phyloP scores from a whole-genome alignment of 75 land plant species.

The Sequoia sempervirens region DNA sequence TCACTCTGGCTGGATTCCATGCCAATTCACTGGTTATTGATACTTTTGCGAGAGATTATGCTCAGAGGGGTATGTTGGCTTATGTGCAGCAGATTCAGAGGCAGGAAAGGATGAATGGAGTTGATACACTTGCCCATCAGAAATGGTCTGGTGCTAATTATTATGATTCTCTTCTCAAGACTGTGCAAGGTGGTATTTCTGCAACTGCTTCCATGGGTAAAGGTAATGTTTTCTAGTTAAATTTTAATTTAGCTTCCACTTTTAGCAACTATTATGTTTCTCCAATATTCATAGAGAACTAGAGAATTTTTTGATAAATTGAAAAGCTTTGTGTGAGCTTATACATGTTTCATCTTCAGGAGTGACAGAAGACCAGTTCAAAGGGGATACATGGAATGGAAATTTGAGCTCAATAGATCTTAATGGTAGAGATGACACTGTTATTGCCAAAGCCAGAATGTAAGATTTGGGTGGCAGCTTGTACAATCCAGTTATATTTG shows the following conservation, averaged over 20 bases:
- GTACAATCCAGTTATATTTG: not conserved
- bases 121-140: slow-evolving; percentile 89
- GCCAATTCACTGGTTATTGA: slow-evolving; percentile 71
- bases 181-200: slow-evolving; percentile 85
- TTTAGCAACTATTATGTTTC: not conserved
- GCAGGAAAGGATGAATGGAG: slow-evolving; percentile 75
- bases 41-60: slow-evolving; percentile 78
- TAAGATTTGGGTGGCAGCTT: not conserved
- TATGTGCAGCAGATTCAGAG: slow-evolving; percentile 91
- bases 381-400: slow-evolving; percentile 42
- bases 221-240: slow-evolving; percentile 21
- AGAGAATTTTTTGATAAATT: not conserved
- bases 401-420: slow-evolving; percentile 15
- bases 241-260: not conserved
- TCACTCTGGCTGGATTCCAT: slow-evolving; percentile 90
- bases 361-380: slow-evolving; percentile 91
- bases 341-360: slow-evolving; percentile 31
- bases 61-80: slow-evolving; percentile 82
- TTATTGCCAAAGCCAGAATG: slow-evolving; percentile 54
- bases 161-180: slow-evolving; percentile 60
- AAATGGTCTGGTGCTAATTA: slow-evolving; percentile 97
- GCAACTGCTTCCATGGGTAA: slow-evolving; percentile 93
- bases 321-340: not conserved
- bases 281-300: not conserved
- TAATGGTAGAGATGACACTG: slow-evolving; percentile 11